Conservation (phyloP, 164 flowering plant species). For the Stephania yunnanensis region DNA sequence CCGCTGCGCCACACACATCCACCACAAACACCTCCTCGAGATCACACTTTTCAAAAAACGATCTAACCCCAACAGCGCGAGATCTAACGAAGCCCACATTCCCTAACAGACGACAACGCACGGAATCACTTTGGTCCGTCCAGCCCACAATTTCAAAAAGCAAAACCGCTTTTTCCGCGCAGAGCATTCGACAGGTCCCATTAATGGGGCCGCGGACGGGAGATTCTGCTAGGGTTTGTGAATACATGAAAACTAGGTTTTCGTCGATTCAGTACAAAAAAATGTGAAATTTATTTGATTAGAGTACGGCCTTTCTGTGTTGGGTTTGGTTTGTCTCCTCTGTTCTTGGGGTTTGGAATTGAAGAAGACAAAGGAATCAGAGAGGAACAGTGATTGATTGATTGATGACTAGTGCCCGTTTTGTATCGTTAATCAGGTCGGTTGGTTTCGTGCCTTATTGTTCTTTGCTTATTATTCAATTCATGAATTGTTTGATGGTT, state of each 20-base stretch:
- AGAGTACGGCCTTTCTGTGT: too few relatives aligned
- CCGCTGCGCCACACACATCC: background rate
- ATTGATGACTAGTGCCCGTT: background rate
- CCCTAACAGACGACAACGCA: background rate
- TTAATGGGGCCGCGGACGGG: too few relatives aligned
- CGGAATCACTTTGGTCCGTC: background rate
- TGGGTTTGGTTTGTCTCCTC: too few relatives aligned
- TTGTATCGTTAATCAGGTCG: background rate
- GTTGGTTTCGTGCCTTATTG: background rate
- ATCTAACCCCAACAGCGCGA: too few relatives aligned
- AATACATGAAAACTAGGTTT: too few relatives aligned
- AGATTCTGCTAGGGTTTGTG: background rate
- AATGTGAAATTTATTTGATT: too few relatives aligned
- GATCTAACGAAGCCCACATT: too few relatives aligned
- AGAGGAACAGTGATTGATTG: background rate
- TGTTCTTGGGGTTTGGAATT: background rate
- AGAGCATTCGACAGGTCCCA: too few relatives aligned
- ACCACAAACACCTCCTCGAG: background rate
- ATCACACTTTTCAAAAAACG: background rate
- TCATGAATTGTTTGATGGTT: too few relatives aligned
- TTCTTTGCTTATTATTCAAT: too few relatives aligned
- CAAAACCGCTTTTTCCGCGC: background rate
- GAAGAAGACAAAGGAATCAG: background rate
- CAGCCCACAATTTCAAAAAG: background rate
- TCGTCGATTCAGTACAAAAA: too few relatives aligned